Evolutionary conservation across 805 yeast genomes (phyloP).

Genomic region (Metschnikowia lachancei): DNA sequence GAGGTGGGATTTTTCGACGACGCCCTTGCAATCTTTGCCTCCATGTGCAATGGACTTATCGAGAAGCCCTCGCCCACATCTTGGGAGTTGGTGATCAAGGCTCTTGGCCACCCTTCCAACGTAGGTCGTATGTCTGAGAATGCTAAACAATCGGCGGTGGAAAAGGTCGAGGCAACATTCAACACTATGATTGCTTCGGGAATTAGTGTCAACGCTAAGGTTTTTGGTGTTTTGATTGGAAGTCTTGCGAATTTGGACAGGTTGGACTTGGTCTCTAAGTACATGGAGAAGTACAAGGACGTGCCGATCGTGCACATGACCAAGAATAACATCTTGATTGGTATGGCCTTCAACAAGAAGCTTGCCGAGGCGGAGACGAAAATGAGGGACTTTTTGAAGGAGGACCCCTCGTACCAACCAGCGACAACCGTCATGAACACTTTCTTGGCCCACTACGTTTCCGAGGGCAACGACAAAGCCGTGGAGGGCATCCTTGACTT

Average conservation of each 20-base stretch:
- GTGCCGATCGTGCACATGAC: conserved; percentile 37
- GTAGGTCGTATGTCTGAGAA: conserved; percentile 27
- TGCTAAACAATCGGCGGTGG: conserved; percentile 24
- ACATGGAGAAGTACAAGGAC: conserved; percentile 31
- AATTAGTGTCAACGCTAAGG: conserved; percentile 43
- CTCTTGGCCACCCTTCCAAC: conserved; percentile 40
- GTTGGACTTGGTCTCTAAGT: conserved; percentile 42
- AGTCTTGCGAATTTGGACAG: conserved; percentile 43
- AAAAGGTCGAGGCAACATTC: conserved; percentile 29
- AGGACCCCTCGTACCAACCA: conserved; percentile 40
- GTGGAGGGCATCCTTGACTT: conserved; percentile 45
- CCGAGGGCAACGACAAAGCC: conserved; percentile 44
- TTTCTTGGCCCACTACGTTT: conserved; percentile 44
- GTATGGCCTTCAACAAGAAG: conserved; percentile 39
- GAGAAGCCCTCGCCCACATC: conserved; percentile 41
- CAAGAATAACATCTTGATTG: conserved; percentile 46
- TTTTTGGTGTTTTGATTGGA: conserved; percentile 47
- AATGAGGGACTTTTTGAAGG: conserved; percentile 36
- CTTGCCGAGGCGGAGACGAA: conserved; percentile 45
- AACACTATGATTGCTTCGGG: conserved; percentile 31
- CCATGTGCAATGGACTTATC: conserved; percentile 39
- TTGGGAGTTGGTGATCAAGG: conserved; percentile 60
- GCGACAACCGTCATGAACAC: conserved; percentile 51
- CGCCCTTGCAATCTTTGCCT: conserved; percentile 50
- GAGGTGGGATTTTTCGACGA: conserved; percentile 32